Base-by-base conservation (phyloP, 176 grass and related monocot genomes). In the Hsuehochloa calcarea region DNA sequence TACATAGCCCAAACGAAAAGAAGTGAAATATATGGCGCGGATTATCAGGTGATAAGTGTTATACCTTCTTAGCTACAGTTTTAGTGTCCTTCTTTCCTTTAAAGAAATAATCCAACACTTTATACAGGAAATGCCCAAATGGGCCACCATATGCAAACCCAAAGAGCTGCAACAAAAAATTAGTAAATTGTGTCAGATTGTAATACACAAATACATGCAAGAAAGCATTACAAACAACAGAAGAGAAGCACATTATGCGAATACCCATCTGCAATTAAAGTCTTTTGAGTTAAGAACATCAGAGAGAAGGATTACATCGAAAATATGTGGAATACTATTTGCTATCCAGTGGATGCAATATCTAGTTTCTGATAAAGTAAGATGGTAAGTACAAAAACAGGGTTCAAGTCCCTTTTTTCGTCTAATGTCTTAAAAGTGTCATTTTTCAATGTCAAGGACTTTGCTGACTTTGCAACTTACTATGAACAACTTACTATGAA, bases 31-130 rank as follows among this genome's bases (percentile, higher is more conserved):
- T 31, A 40, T 51, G 51, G 12, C 49, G 15, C 4, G 25, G 23
- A 64, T 22, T 44, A 51, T 27, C 19, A 77, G 13, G 50, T 49
- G 22, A 56, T n/a, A 26, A 41, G 63, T 44, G 25, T 3, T 66
- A 64, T 90, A 98, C 95, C 95, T 98, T 98, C 82, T 98, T 98
- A 65, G 93, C 95, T 52, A 95, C 72, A 23, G 95, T 98, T 85
- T 91, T 95, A 29, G 81, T 90, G 44, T 95, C 95, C 82, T 91
- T 98, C 83, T 92, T 98, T 25, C 95, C 95, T 85, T 91, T 88
- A 79, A 98, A 97, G 45, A 98, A 88, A 62, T 81, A 88, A 88
- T 98, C 95, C 83, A 98, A 82, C 67, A 95, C 3, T 82, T 93
- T 98, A 63, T 98, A 87, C 35, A 90, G 43, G 47, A 82, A 90